A percentile compares a stretch with the other conserved stretches of the same genome.
phyloP scores from a whole-genome alignment of 306 rosid species.

The Comarum palustre region DNA sequence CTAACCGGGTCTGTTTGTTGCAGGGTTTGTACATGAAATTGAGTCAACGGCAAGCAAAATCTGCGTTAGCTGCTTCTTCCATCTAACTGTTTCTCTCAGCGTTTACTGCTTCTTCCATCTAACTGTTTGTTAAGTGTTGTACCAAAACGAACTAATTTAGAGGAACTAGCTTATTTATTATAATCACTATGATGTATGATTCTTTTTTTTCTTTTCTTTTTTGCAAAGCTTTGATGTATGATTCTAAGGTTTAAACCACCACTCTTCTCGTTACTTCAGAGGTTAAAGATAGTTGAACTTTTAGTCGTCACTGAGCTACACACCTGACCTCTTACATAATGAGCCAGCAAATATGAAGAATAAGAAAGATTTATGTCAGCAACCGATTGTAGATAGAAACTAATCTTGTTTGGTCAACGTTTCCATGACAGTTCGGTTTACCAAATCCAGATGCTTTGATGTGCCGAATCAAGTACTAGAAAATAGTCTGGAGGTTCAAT shows the following conservation, averaged over 20 bases:
- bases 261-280: not conserved
- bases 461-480: not conserved
- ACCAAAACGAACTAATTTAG: not conserved
- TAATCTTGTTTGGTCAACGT: not conserved
- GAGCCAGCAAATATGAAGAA: not conserved
- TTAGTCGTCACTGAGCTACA: not conserved
- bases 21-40: constrained; percentile 98
- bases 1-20: constrained; percentile 35
- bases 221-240: not conserved
- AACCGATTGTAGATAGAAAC: not conserved
- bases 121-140: not conserved
- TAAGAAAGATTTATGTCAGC: not conserved
- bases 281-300: not conserved
- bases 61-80: constrained; percentile 30
- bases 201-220: not conserved
- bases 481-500: not conserved
- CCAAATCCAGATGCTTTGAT: not conserved
- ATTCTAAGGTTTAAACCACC: not conserved
- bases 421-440: not conserved
- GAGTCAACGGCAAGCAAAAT: constrained; percentile 51
- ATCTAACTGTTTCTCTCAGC: not conserved
- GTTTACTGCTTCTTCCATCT: no score
- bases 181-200: not conserved
- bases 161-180: not conserved
- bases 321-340: not conserved